Percentiles rank a stretch among this genome's conserved stretches.
Evolutionary conservation across 192 early-diverging fungal genomes (phyloP).

Genomic region (Umbelopsis vinacea): DNA sequence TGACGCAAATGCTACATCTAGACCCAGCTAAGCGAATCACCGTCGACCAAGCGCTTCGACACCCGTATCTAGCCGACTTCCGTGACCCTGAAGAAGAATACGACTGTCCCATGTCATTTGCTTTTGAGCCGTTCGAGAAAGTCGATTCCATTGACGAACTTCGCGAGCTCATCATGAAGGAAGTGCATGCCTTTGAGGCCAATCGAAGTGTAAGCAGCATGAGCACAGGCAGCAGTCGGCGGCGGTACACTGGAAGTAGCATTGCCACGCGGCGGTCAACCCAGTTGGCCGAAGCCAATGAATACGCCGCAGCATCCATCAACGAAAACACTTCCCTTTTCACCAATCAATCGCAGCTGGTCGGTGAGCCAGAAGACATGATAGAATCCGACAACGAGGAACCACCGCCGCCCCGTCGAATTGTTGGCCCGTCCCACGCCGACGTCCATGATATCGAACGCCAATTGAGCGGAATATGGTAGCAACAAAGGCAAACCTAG

Average conservation of each 20-base stretch:
- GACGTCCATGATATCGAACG: slow-evolving; percentile 34
- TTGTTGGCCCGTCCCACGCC: slow-evolving; percentile 28
- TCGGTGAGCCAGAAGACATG: slow-evolving; percentile 43
- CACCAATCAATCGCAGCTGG: slow-evolving; percentile 25
- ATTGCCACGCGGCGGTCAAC: slow-evolving; percentile 32
- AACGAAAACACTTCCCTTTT: slow-evolving; percentile 12
- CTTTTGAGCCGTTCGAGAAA: slow-evolving; percentile 40
- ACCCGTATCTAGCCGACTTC: slow-evolving; percentile 85
- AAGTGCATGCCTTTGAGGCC: slow-evolving; percentile 26
- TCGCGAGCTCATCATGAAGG: slow-evolving; percentile 34
- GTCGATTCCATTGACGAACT: slow-evolving; percentile 26
- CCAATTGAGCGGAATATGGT: slow-evolving; percentile 38
- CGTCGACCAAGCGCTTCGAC: slow-evolving; percentile 86
- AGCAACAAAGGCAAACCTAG: no score
- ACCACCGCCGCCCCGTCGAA: slow-evolving; percentile 9
- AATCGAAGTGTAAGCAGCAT: background rate
- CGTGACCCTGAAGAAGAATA: slow-evolving; percentile 48
- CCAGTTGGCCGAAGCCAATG: slow-evolving; percentile 23
- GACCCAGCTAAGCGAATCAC: slow-evolving; percentile 88
- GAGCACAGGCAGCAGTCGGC: slow-evolving; percentile 12
- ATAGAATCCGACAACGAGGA: slow-evolving; percentile 35
- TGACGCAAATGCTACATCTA: slow-evolving; percentile 86
- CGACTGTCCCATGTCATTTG: slow-evolving; percentile 27
- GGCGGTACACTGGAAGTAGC: slow-evolving; percentile 34
- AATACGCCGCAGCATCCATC: slow-evolving; percentile 26